Evolutionary conservation across 2,329 filamentous ascomycete species (phyloP).

Genomic region (Fusarium sp.): DNA sequence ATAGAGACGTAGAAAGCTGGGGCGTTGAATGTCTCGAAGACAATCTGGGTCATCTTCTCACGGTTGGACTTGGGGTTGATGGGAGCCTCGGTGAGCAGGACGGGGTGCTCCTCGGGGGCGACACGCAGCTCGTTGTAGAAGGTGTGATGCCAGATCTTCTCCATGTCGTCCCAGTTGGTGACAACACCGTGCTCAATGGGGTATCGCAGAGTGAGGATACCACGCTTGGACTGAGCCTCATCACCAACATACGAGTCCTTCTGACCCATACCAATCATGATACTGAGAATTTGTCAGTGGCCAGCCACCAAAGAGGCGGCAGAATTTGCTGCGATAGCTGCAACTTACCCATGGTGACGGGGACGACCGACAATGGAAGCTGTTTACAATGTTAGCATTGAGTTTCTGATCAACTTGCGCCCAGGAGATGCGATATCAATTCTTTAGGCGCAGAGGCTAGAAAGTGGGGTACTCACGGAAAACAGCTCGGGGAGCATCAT

Average conservation of each 20-base stretch:
- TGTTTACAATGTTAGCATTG: constrained; percentile 60
- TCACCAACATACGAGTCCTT: constrained; percentile 99
- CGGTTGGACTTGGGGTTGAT: constrained; percentile 99
- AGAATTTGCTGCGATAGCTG: constrained; percentile 13
- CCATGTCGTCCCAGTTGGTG: constrained; percentile 99
- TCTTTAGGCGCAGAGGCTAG: constrained; percentile 30
- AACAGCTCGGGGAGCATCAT: constrained; percentile 99
- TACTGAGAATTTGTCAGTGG: constrained; percentile 67
- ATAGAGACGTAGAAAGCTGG: constrained; percentile 99
- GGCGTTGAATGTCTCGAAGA: constrained; percentile 99
- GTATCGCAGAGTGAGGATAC: constrained; percentile 99
- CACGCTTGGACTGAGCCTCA: constrained; percentile 99
- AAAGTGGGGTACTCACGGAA: constrained; percentile 85
- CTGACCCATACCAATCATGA: constrained; percentile 99
- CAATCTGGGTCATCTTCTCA: constrained; percentile 99
- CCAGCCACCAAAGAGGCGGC: constrained; percentile 24
- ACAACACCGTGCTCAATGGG: constrained; percentile 99
- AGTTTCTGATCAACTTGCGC: constrained; percentile 18
- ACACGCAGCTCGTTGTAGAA: constrained; percentile 99
- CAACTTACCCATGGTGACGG: constrained; percentile 97
- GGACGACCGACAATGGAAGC: constrained; percentile 99
- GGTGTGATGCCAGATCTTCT: constrained; percentile 99
- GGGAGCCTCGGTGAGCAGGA: constrained; percentile 97
- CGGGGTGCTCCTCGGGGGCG: constrained; percentile 99
- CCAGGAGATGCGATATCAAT: constrained; percentile 30